Conservation (phyloP, 768 basidiomycete genomes). For the Termitomyces sp. region DNA sequence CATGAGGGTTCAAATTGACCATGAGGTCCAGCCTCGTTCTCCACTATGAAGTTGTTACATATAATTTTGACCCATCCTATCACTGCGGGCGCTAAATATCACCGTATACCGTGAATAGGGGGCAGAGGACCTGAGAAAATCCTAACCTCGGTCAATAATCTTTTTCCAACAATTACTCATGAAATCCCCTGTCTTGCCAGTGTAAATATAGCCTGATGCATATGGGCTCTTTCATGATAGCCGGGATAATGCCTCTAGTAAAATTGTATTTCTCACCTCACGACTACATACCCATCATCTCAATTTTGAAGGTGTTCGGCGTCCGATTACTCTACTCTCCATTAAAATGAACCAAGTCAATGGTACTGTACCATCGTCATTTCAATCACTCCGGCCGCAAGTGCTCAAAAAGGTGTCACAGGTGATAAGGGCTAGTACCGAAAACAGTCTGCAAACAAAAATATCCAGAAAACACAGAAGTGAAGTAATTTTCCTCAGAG, state of each 20-base stretch:
- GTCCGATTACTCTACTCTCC: background rate
- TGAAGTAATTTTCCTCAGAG: background rate
- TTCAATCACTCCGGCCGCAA: background rate
- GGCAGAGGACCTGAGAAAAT: background rate
- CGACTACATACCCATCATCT: background rate
- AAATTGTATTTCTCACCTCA: background rate
- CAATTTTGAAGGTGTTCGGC: background rate
- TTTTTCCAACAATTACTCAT: background rate
- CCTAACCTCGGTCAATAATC: background rate
- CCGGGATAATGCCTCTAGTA: background rate
- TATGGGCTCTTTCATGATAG: background rate
- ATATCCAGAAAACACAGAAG: background rate
- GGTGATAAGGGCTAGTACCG: background rate
- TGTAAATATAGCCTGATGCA: background rate
- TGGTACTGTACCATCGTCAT: background rate
- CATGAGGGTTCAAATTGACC: background rate
- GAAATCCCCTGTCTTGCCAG: background rate
- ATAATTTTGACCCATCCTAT: background rate
- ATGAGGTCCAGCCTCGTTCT: background rate
- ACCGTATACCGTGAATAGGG: background rate
- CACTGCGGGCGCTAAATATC: background rate
- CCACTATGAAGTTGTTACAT: background rate
- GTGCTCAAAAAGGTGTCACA: background rate
- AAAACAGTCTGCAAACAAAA: background rate
- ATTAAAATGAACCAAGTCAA: background rate